Base-by-base conservation (phyloP, 2,329 filamentous ascomycete species). In the Myotisia sp. region DNA sequence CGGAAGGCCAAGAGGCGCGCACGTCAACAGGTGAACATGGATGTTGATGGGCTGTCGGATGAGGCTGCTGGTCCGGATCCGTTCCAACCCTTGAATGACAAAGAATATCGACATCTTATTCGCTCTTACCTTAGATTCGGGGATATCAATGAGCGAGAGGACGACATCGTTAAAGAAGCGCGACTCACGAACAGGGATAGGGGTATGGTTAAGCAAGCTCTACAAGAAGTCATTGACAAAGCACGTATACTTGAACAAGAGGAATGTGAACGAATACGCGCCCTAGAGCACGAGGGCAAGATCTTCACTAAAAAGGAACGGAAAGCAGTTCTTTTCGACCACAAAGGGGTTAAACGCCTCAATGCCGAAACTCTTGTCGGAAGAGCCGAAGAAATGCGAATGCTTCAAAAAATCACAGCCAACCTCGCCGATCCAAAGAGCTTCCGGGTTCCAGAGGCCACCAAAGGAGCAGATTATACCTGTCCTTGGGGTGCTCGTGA, bases 361-460 rank as follows among this genome's bases (percentile, higher is more conserved):
- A 98, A 98, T 51, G 90, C 90, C 1, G 85, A 93, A 58, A 95
- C 90, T 0, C 80, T 94, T 36, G 74, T 93, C 7, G 87, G 95
- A 46, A 78, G 92, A 6, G 87, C 90, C 0, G 73, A 78, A 29
- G 87, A 95, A 50, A 79, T 95, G 66, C 79, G 76, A 38, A 74
- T 94, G 45, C 67, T 98, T 23, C 79, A 77, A 39, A 71, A 83
- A 42, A 75, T 82, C 9, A 75, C 87, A 21, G 70, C 73, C 7
- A 55, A 60, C 21, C 54, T 60, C 14, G 52, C 74, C 13, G 83
- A 94, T 47, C 80, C 75, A 60, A 74, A 68, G 46, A 79, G 71
- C 29, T 98, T 94, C 60, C 78, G 86, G 14, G 72, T 98, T 19
- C 74, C 82, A 0, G 87, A 95, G 51, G 90, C 90, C 2, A 86